A percentile compares a stretch with the other conserved stretches of the same genome.
These are phyloP conservation scores for Vigna hirtella DNA, from an alignment of 306 rosid genomes.

Conservation along the genomic window DNA sequence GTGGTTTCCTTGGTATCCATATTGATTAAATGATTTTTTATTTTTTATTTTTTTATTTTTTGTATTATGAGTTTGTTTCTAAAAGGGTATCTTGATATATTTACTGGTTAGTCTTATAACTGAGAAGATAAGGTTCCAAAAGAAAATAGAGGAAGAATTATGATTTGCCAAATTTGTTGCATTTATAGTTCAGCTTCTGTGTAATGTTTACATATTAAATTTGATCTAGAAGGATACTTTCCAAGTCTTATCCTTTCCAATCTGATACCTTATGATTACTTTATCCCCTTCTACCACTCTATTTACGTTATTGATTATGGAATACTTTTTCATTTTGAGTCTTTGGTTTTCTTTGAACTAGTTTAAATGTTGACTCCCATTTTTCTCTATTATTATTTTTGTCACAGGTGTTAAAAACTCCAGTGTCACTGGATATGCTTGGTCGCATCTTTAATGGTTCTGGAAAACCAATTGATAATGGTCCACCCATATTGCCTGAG, in stretches of 20 bases:
- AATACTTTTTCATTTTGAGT: conserved; percentile 32
- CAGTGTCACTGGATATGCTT: conserved; percentile 96
- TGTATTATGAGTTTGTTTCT: neutral
- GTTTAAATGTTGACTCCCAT: conserved; percentile 44
- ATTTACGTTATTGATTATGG: conserved; percentile 1
- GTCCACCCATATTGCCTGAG: conserved; percentile 98
- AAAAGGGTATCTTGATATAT: conserved; percentile 26
- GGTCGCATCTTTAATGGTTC: conserved; percentile 98
- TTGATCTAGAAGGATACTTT: conserved; percentile 23
- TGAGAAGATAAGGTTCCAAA: conserved; percentile 19
- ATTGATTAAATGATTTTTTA: neutral
- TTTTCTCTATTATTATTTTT: conserved; percentile 8
- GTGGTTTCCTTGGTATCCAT: conserved; percentile 18
- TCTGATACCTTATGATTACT: conserved; percentile 42
- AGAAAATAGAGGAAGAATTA: conserved; percentile 27
- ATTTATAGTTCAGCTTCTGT: neutral
- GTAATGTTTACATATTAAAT: conserved; percentile 11
- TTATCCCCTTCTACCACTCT: conserved; percentile 11
- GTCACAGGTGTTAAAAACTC: conserved; percentile 92
- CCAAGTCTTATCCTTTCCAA: conserved; percentile 14
- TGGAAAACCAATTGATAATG: conserved; percentile 98
- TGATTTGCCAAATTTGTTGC: conserved; percentile 1
- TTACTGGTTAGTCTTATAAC: neutral
- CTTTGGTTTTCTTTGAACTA: conserved; percentile 25
- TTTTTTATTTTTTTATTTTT: neutral